Conservation (phyloP, 805 yeast genomes). For the Lipomyces mesembrius region DNA sequence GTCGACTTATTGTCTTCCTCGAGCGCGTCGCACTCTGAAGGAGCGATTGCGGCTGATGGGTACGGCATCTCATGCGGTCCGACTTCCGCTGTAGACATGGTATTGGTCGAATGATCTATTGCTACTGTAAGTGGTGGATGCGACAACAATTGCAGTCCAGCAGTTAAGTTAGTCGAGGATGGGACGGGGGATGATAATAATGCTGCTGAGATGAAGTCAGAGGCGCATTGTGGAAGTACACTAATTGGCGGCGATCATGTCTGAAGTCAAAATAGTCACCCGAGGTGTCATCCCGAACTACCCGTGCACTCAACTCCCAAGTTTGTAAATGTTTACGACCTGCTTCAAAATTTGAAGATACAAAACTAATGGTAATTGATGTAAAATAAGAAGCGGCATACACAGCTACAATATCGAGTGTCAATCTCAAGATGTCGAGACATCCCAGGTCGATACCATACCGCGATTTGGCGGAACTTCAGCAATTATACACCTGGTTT, state of each 20-base stretch:
- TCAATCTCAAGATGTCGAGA: constrained; percentile 9
- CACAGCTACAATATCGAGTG: neutral
- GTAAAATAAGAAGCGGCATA: neutral
- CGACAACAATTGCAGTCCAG: neutral
- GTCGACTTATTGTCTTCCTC: constrained; percentile 4
- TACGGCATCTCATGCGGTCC: neutral
- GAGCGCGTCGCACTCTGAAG: neutral
- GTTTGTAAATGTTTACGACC: no score
- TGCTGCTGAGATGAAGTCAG: no score
- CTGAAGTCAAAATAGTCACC: no score
- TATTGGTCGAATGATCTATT: neutral
- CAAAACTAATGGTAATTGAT: neutral
- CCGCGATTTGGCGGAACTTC: constrained; percentile 24
- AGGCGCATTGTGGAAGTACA: no score
- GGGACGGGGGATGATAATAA: no score
- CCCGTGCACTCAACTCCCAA: no score
- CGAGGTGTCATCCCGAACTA: no score
- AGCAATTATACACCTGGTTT: constrained; percentile 21
- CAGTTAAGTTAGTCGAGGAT: neutral
- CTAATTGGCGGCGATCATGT: no score
- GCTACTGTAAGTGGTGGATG: neutral
- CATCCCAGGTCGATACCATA: constrained; percentile 30
- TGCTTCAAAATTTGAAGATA: no score
- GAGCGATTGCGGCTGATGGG: neutral
- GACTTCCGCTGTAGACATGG: neutral